These are phyloP conservation scores for Penstemon newberryi DNA, from an alignment of 257 asterid species.

Conservation along the genomic window DNA sequence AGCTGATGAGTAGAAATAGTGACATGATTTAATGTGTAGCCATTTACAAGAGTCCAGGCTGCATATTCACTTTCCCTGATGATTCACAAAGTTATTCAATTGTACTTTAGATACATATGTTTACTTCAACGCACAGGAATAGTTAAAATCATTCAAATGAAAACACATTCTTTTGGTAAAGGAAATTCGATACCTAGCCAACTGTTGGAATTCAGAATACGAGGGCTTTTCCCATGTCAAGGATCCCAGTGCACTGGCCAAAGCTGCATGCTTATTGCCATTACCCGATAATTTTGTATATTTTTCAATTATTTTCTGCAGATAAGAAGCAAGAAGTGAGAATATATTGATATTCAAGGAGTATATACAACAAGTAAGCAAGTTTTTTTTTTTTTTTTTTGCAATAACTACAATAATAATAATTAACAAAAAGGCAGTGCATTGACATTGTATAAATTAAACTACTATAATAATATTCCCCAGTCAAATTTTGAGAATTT, in stretches of 20 bases:
- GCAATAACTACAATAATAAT: neutral
- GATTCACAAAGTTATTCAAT: constrained; percentile 24
- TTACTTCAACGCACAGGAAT: neutral
- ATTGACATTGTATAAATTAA: neutral
- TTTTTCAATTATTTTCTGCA: constrained; percentile 72
- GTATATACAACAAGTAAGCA: neutral
- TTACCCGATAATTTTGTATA: constrained; percentile 63
- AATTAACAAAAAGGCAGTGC: constrained; percentile 1
- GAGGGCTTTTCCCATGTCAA: constrained; percentile 93
- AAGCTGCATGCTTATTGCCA: constrained; percentile 65
- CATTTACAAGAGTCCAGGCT: constrained; percentile 96
- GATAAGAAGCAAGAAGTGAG: constrained; percentile 22
- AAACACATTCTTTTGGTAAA: neutral
- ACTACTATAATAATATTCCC: neutral
- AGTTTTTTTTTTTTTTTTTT: neutral
- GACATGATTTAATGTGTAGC: constrained; percentile 79
- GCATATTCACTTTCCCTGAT: constrained; percentile 97
- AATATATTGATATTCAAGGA: constrained; percentile 6
- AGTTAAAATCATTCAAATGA: constrained; percentile 3
- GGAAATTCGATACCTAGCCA: constrained; percentile 56
- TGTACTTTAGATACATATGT: too few species aligned
- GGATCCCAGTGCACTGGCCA: constrained; percentile 85
- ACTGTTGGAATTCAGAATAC: constrained; percentile 63
- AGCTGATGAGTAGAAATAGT: constrained; percentile 84
- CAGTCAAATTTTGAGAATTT: neutral